phyloP scores from a whole-genome alignment of 345 rosid genomes.

The Citropsis articulata region DNA sequence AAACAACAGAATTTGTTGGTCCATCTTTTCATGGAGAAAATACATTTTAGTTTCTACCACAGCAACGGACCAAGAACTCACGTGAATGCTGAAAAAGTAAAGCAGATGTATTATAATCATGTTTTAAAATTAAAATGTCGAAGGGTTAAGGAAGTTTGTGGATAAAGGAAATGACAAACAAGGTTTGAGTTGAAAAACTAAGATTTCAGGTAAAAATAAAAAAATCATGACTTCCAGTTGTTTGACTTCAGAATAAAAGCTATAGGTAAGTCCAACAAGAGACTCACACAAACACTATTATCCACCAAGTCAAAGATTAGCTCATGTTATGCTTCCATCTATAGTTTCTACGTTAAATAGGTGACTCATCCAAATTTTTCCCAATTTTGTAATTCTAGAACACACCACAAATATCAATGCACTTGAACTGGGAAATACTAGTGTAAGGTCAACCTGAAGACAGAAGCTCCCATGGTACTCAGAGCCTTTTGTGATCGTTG shows the following conservation, averaged over 20 bases:
- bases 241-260: background rate
- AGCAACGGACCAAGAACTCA: background rate
- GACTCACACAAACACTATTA: background rate
- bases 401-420: background rate
- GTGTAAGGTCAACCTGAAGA: slow-evolving; percentile 64
- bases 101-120: background rate
- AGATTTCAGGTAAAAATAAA: background rate
- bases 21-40: background rate
- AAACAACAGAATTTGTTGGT: background rate
- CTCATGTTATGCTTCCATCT: background rate
- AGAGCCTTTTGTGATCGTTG: slow-evolving; percentile 73
- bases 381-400: background rate
- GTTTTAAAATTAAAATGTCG: background rate
- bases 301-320: background rate
- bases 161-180: background rate
- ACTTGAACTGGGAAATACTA: background rate
- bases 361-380: background rate
- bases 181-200: background rate
- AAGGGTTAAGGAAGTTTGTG: background rate
- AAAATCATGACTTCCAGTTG: background rate
- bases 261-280: background rate
- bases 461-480: slow-evolving; percentile 95
- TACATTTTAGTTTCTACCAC: background rate
- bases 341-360: background rate
- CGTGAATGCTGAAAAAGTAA: background rate